phyloP scores from a whole-genome alignment of 371 early-diverging fungal genomes.

The Syncephalastrum racemosum region DNA sequence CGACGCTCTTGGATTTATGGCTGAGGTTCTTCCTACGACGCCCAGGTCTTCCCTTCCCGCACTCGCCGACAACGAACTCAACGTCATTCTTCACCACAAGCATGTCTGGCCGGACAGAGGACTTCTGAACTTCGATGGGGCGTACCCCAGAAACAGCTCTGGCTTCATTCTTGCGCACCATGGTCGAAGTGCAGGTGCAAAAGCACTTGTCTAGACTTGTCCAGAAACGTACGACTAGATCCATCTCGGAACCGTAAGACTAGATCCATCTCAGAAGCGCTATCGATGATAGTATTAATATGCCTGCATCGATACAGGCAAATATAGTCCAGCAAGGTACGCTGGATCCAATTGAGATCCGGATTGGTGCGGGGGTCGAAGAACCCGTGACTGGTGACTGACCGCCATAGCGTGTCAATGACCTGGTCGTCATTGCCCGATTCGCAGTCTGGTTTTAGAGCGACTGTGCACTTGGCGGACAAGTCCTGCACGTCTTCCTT shows the following conservation, averaged over 20 bases:
- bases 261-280: conserved; percentile 10
- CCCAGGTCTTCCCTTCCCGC: no score
- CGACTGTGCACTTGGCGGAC: background rate
- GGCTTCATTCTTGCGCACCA: background rate
- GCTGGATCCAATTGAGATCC: conserved; percentile 8
- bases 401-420: conserved; percentile 3
- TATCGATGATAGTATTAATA: background rate
- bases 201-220: conserved; percentile 10
- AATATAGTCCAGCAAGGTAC: conserved; percentile 3
- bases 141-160: background rate
- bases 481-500: background rate
- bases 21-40: no score
- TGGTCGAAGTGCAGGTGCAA: conserved; percentile 5
- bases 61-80: conserved; percentile 6
- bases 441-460: conserved; percentile 2
- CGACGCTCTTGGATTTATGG: no score
- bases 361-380: conserved; percentile 3
- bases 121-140: conserved; percentile 4
- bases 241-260: no score
- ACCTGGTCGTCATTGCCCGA: conserved; percentile 3
- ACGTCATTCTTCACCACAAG: conserved; percentile 7
- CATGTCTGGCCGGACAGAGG: conserved; percentile 8
- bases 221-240: conserved; percentile 5
- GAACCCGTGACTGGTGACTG: conserved; percentile 10
- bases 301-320: conserved; percentile 2